phyloP scores from a whole-genome alignment of 768 basidiomycete genomes.

The Mycena filopes region DNA sequence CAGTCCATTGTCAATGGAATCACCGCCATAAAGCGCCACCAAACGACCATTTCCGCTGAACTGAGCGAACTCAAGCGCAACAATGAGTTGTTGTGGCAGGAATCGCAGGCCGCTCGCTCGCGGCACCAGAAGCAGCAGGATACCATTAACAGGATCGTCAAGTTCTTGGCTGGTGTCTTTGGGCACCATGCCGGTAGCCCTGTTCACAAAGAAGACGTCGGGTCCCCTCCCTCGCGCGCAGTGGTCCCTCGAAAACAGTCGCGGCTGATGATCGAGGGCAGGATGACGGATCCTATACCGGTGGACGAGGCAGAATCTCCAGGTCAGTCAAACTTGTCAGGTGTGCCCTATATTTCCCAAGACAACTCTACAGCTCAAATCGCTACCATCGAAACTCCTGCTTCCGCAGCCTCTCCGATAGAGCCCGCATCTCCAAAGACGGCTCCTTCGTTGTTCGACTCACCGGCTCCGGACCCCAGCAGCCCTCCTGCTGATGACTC shows the following conservation, averaged over 20 bases:
- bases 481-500: slow-evolving; percentile 36
- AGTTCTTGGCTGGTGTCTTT: slow-evolving; percentile 95
- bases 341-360: slow-evolving; percentile 17
- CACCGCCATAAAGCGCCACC: slow-evolving; percentile 89
- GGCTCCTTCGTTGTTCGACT: slow-evolving; percentile 13
- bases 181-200: slow-evolving; percentile 58
- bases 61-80: slow-evolving; percentile 88
- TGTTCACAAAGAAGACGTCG: slow-evolving; percentile 47
- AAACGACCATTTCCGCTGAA: slow-evolving; percentile 90
- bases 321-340: slow-evolving; percentile 24
- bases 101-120: slow-evolving; percentile 80
- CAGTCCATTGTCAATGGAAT: slow-evolving; percentile 85
- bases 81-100: slow-evolving; percentile 94
- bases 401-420: slow-evolving; percentile 23
- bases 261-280: slow-evolving; percentile 77
- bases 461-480: slow-evolving; percentile 34
- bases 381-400: slow-evolving; percentile 32
- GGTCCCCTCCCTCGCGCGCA: slow-evolving; percentile 45
- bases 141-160: slow-evolving; percentile 94
- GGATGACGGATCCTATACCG: slow-evolving; percentile 50
- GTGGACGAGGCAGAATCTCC: slow-evolving; percentile 54
- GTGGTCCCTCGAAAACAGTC: slow-evolving; percentile 62
- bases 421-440: slow-evolving; percentile 25
- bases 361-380: slow-evolving; percentile 18
- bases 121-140: slow-evolving; percentile 94